Evolutionary conservation across 805 yeast species (phyloP), one percentile per base, ranked within the genome.

Genomic region (Cyberlindnera xishuangbannaensis): DNA sequence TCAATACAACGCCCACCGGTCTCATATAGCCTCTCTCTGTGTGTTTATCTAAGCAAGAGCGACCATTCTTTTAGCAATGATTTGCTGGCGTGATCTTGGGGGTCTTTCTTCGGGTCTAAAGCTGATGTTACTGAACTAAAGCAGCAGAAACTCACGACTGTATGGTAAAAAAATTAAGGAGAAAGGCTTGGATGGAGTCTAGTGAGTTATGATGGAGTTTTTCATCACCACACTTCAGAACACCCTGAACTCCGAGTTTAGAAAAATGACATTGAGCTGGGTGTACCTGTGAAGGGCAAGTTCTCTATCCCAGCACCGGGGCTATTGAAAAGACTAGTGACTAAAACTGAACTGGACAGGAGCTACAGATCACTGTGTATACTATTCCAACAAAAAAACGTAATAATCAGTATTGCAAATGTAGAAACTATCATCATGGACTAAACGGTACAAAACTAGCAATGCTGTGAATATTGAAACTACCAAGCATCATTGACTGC

Each of bases 281-380:
- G 97, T 33, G 83, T 88, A 29, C 95, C 95, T 18, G 68, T 83
- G 4, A 63, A 65, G 31, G 73, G 62, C 24, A 81, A 80, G 31
- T 90, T 90, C 66, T 73, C 78, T 43, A 67, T 75, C 18, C 73
- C 92, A 51, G 67, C 78, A 5, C 72, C 83, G 8, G 96, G 86
- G 25, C 94, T 92, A 61, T 87, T 92, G 45, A 97, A 92, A 64
- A 73, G 97, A 55, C 70, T 92, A 55, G 83, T 87, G 20, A 75
- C 96, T 16, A 87, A 92, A 57, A 97, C 98, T 32, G 98, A 92
- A 65, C 90, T 84, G 65, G 98, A 92, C 66, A 88, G n/a, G 67
- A 33, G 22, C n/a, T n/a, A 20, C 7, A 15, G 15, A 18, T 28
- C n/a, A n/a, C n/a, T n/a, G n/a, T n/a, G n/a, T n/a, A n/a, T n/a